These are phyloP conservation scores for Ballota nigra DNA, from an alignment of 257 asterid species.

Conservation along the genomic window DNA sequence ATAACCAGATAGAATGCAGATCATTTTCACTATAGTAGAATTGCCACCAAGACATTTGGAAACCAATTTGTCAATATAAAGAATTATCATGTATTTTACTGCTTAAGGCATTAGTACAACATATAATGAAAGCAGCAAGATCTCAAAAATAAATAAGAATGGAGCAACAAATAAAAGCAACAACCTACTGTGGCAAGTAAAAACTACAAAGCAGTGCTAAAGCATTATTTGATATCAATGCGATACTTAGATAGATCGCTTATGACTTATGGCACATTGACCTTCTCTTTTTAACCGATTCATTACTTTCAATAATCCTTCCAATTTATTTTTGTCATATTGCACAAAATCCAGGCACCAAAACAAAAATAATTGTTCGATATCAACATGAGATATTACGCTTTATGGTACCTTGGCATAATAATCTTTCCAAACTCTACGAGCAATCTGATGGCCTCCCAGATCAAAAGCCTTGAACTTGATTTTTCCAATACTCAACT, in stretches of 20 bases:
- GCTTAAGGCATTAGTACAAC: neutral
- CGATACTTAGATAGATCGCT: neutral
- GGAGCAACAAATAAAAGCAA: neutral
- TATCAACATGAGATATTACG: neutral
- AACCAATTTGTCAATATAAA: neutral
- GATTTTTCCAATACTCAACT: slow-evolving; percentile 82
- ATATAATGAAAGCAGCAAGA: neutral
- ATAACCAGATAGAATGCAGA: neutral
- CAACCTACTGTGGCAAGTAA: neutral
- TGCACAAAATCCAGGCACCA: neutral
- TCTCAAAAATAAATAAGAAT: neutral
- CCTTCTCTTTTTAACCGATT: neutral
- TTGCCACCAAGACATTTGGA: neutral
- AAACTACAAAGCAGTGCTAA: neutral
- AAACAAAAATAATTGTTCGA: neutral
- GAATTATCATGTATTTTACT: neutral
- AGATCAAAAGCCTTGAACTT: slow-evolving; percentile 91
- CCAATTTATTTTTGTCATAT: neutral
- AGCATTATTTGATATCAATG: neutral
- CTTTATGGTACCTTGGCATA: slow-evolving; percentile 66
- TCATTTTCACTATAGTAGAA: neutral
- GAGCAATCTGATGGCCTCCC: slow-evolving; percentile 96
- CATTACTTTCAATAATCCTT: neutral
- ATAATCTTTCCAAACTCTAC: slow-evolving; percentile 91
- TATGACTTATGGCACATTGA: neutral